Percentiles rank a stretch among this genome's conserved stretches.
phyloP scores from a whole-genome alignment of 176 grass and related monocot species.

The Carex littledalei region DNA sequence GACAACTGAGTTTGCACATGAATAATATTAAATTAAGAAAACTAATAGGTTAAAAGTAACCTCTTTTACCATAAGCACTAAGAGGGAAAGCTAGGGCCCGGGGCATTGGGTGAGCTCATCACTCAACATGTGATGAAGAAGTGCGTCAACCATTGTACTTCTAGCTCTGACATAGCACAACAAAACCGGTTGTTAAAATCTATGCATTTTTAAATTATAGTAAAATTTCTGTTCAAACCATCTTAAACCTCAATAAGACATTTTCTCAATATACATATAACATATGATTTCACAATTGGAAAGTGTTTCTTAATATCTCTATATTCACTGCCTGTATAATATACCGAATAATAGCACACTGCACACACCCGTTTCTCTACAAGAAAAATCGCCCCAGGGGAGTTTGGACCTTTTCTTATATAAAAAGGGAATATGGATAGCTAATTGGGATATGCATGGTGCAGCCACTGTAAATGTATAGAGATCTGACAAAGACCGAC shows the following conservation, averaged over 20 bases:
- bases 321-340: neutral
- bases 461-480: neutral
- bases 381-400: neutral
- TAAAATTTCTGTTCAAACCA: neutral
- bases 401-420: neutral
- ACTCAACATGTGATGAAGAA: conserved; percentile 90
- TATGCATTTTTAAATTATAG: neutral
- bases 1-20: neutral
- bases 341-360: neutral
- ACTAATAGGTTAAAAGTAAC: neutral
- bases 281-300: neutral
- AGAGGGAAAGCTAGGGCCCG: conserved; percentile 29
- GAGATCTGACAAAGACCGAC: neutral
- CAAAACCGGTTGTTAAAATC: conserved; percentile 2
- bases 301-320: neutral
- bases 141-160: conserved; percentile 70
- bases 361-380: neutral
- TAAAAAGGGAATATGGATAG: neutral
- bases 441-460: neutral
- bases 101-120: conserved; percentile 62
- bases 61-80: conserved; percentile 20
- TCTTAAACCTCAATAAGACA: neutral
- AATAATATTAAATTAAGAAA: conserved; percentile 21
- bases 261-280: neutral
- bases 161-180: conserved; percentile 50